Conservation (phyloP, 495 filamentous ascomycete species). For the Aspergillus indologenus region DNA sequence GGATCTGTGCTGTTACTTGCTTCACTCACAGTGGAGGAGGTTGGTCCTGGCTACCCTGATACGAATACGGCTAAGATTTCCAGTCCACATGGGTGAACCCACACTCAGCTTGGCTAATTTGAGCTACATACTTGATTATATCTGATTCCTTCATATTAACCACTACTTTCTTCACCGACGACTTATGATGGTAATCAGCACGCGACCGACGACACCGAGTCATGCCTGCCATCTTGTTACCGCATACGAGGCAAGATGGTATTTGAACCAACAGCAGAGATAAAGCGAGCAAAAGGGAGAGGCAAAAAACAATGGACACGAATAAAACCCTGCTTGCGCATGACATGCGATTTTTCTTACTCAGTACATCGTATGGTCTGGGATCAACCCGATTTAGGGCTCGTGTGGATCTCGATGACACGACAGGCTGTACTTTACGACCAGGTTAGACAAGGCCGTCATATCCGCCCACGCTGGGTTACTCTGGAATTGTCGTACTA, state of each 20-base stretch:
- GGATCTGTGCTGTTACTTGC: neutral
- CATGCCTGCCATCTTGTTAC: neutral
- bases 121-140: neutral
- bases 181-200: neutral
- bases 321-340: neutral
- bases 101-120: neutral
- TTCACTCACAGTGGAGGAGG: neutral
- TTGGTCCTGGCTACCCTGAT: neutral
- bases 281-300: neutral
- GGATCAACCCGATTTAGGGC: neutral
- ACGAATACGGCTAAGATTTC: neutral
- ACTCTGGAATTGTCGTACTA: neutral
- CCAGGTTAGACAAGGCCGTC: conserved; percentile 4
- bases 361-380: neutral
- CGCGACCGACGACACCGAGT: neutral
- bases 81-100: neutral
- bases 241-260: neutral
- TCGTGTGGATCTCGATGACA: neutral
- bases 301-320: neutral
- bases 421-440: neutral
- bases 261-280: neutral
- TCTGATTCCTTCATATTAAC: neutral
- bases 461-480: neutral
- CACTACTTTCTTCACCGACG: neutral
- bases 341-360: neutral